phyloP scores from a whole-genome alignment of 148 eudicot genomes.

The Diospyros kaki region DNA sequence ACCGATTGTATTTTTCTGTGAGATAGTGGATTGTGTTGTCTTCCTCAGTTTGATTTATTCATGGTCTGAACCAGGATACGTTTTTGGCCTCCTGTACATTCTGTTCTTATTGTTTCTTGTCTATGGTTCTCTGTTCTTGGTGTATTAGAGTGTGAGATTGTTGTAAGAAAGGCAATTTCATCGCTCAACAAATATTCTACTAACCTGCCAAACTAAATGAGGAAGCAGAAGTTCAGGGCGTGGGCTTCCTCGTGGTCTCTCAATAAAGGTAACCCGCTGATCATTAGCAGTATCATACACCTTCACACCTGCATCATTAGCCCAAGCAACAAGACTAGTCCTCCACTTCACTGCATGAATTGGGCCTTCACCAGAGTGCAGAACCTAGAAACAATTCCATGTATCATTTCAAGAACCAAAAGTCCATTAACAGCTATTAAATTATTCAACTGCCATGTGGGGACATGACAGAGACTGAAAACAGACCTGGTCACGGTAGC shows the following conservation, averaged over 20 bases:
- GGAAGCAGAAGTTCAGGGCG: constrained; percentile 94
- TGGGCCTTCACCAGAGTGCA: constrained; percentile 99
- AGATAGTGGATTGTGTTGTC: no score
- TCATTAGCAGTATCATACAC: constrained; percentile 85
- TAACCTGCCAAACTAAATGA: constrained; percentile 97
- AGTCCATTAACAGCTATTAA: neutral
- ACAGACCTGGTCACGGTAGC: constrained; percentile 87
- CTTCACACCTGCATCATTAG: constrained; percentile 93
- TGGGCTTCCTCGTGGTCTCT: constrained; percentile 94
- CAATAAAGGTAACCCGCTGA: constrained; percentile 83
- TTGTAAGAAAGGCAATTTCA: no score
- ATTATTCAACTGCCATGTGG: constrained; percentile 9
- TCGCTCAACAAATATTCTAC: neutral
- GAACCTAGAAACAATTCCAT: constrained; percentile 41
- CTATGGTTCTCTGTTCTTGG: no score
- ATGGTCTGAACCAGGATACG: no score
- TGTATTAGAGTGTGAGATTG: no score
- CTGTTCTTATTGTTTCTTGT: no score
- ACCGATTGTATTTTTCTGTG: no score
- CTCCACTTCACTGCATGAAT: constrained; percentile 94
- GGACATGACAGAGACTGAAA: constrained; percentile 10
- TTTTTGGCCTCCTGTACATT: no score
- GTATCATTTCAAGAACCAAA: constrained; percentile 12
- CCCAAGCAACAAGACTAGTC: constrained; percentile 87
- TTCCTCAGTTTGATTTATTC: no score